phyloP scores from a whole-genome alignment of 768 basidiomycete species.

The Serendipita sp. region DNA sequence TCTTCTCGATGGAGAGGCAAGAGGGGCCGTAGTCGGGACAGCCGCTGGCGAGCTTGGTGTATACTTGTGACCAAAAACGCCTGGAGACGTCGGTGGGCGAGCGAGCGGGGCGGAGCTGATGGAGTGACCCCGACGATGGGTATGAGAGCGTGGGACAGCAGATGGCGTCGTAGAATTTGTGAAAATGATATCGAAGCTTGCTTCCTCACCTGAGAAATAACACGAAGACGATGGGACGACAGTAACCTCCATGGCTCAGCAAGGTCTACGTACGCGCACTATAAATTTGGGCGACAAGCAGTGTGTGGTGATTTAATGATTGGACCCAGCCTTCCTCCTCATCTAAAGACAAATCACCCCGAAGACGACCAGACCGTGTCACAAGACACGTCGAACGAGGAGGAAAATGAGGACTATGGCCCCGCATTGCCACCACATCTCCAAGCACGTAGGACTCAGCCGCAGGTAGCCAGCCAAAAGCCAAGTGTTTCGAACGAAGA shows the following conservation, averaged over 20 bases:
- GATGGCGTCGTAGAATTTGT: conserved; percentile 57
- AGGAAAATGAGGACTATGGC: conserved; percentile 50
- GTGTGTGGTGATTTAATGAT: conserved; percentile 21
- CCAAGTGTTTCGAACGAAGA: conserved; percentile 35
- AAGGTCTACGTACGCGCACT: background rate
- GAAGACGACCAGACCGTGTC: conserved; percentile 8
- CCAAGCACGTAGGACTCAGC: conserved; percentile 26
- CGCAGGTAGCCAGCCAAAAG: conserved; percentile 17
- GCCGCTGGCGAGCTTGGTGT: background rate
- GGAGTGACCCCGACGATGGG: conserved; percentile 53
- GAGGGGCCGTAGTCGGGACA: background rate
- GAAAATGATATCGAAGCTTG: conserved; percentile 73
- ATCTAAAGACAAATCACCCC: conserved; percentile 21
- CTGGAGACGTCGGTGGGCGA: conserved; percentile 70
- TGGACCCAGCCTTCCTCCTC: conserved; percentile 42
- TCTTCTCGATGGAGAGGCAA: background rate
- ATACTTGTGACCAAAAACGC: conserved; percentile 16
- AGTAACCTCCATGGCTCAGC: conserved; percentile 18
- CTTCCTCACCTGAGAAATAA: conserved; percentile 85
- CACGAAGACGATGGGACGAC: conserved; percentile 62
- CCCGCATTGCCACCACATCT: conserved; percentile 67
- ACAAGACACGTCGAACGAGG: conserved; percentile 25
- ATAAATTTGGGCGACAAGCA: background rate
- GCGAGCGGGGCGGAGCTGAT: conserved; percentile 72
- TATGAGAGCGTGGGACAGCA: conserved; percentile 24